Evolutionary conservation across 371 early-diverging fungal genomes (phyloP).

Genomic region (Aphelidium insulamus): DNA sequence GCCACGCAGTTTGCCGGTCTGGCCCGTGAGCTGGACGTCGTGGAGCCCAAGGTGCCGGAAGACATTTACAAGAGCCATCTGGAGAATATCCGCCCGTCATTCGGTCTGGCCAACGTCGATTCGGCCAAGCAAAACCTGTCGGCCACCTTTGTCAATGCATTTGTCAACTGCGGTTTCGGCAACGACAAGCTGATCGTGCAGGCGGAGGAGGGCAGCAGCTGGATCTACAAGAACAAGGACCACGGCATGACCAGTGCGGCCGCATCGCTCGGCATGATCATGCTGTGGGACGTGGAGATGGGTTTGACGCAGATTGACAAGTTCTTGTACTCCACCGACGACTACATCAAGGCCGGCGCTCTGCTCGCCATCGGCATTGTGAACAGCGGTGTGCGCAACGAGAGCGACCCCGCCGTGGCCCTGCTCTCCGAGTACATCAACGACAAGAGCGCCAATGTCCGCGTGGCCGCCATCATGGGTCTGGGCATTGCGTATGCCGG

Average conservation of each 20-base stretch:
- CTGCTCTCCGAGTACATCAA: slow-evolving; percentile 65
- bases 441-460: slow-evolving; percentile 17
- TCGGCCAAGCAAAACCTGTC: slow-evolving; percentile 88
- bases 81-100: slow-evolving; percentile 57
- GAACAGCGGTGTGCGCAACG: slow-evolving; percentile 67
- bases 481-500: slow-evolving; percentile 91
- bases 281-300: slow-evolving; percentile 81
- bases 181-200: slow-evolving; percentile 80
- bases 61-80: slow-evolving; percentile 93
- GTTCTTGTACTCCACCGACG: slow-evolving; percentile 68
- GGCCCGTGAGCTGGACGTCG: slow-evolving; percentile 75
- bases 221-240: slow-evolving; percentile 95
- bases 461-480: slow-evolving; percentile 39
- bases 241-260: slow-evolving; percentile 83
- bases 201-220: slow-evolving; percentile 28
- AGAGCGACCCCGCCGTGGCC: slow-evolving; percentile 81
- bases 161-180: slow-evolving; percentile 90
- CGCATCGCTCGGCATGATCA: slow-evolving; percentile 77
- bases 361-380: slow-evolving; percentile 81
- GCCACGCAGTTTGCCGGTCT: slow-evolving; percentile 65
- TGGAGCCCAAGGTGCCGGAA: slow-evolving; percentile 86
- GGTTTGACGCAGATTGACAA: slow-evolving; percentile 80
- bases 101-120: no score
- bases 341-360: slow-evolving; percentile 88
- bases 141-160: slow-evolving; percentile 90